Evolutionary conservation across 2,329 filamentous ascomycete genomes (phyloP), one percentile per base, ranked within the genome.

Genomic region (Orbilia quercus): DNA sequence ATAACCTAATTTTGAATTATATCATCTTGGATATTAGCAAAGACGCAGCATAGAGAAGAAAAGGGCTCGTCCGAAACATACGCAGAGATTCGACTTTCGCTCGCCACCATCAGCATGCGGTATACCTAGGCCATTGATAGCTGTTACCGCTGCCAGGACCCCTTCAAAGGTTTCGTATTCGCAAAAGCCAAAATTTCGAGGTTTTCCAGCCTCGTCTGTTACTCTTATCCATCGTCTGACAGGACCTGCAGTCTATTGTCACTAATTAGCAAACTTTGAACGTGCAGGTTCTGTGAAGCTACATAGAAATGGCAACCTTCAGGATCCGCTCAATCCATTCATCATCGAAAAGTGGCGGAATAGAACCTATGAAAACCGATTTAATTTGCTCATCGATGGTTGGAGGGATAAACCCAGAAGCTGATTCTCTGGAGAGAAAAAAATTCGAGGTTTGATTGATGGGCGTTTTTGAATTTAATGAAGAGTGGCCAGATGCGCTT

Each of bases 101-200:
- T 16, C 83, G 81, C 80, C 94, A 91, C 80, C 89, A 90, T 82
- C 92, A 91, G 42, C 88, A 54, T 65, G 38, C 1, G 60, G 25
- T 38, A 73, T 42, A 20, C 47, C 53, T 12, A 73, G 36, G 18
- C 63, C 60, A 31, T 73, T 34, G 7, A 73, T n/a, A 1, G 54
- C 22, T 9, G 48, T 73, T 20, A 65, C 34, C 6, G 69, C 69
- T 12, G 60, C 69, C 3, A 60, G 54, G 9, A 73, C 58, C 76
- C 92, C 94, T 80, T 96, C 91, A 22, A 89, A 88, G 80, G 98
- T 93, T 75, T 96, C 94, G 81, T 91, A 99, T 81, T 97, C 91
- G 71, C 94, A 95, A 82, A 99, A 98, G 12, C 94, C 95, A 83
- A 98, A 98, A 75, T 89, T 90, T 81, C 90, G 89, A 64, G 89